Percentiles rank a stretch among this genome's conserved stretches.
These are phyloP conservation scores for Botryosphaeria agaves DNA, from an alignment of 2,329 filamentous ascomycete species.

Conservation along the genomic window DNA sequence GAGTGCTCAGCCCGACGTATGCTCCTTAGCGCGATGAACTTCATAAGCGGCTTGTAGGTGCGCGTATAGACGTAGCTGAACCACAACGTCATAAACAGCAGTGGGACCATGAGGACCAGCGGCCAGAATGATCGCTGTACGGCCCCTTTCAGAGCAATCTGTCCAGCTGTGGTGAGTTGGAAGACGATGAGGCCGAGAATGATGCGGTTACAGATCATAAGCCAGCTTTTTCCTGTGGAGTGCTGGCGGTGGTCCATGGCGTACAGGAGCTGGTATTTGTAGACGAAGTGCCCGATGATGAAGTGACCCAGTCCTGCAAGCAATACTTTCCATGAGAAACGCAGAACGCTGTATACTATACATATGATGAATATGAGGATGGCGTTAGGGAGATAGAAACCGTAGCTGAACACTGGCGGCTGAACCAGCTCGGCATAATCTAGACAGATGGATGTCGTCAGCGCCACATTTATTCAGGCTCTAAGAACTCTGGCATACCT, in stretches of 20 bases:
- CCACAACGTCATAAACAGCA: constrained; percentile 71
- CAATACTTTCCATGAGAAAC: constrained; percentile 63
- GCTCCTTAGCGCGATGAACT: constrained; percentile 79
- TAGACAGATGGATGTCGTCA: constrained; percentile 5
- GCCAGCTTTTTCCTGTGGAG: constrained; percentile 85
- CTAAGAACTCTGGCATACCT: constrained; percentile 15
- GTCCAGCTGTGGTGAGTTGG: constrained; percentile 77
- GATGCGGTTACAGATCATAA: constrained; percentile 87
- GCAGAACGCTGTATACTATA: constrained; percentile 80
- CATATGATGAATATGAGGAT: constrained; percentile 91
- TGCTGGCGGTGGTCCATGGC: constrained; percentile 96
- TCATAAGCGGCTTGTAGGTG: constrained; percentile 76
- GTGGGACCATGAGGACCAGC: constrained; percentile 55
- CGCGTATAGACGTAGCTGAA: constrained; percentile 67
- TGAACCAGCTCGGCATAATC: constrained; percentile 70
- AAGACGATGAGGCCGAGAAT: constrained; percentile 77
- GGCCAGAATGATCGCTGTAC: constrained; percentile 59
- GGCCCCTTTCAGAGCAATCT: constrained; percentile 57
- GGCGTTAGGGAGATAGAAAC: constrained; percentile 85
- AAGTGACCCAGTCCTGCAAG: constrained; percentile 75
- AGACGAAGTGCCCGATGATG: constrained; percentile 66
- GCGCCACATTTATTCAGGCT: neutral
- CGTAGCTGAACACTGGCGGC: constrained; percentile 83
- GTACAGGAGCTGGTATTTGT: constrained; percentile 95
- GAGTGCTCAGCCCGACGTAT: constrained; percentile 46